Percentiles rank a stretch among this genome's conserved stretches.
phyloP scores from a whole-genome alignment of 2,329 filamentous ascomycete genomes.

The Lizonia empirigonia region DNA sequence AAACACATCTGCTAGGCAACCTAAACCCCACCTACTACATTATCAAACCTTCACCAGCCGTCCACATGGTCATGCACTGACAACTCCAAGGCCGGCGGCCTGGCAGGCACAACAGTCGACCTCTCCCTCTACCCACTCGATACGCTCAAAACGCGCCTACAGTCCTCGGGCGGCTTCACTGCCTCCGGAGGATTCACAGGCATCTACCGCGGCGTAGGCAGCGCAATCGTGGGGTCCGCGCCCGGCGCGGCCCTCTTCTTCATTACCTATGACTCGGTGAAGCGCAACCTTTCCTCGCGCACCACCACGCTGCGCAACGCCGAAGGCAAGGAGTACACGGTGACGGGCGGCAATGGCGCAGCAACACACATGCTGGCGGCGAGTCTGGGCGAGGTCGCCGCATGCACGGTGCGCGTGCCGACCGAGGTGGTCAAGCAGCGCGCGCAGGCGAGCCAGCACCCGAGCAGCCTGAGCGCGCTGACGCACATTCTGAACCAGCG shows the following conservation, averaged over 20 bases:
- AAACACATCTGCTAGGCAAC: too few relatives aligned
- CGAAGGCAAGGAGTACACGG: slow-evolving; percentile 36
- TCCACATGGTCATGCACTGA: too few relatives aligned
- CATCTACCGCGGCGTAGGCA: slow-evolving; percentile 91
- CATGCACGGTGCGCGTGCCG: slow-evolving; percentile 89
- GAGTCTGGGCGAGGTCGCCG: slow-evolving; percentile 84
- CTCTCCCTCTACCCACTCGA: slow-evolving; percentile 96
- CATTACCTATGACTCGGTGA: slow-evolving; percentile 85
- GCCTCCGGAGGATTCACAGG: slow-evolving; percentile 85
- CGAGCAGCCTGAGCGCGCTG: slow-evolving; percentile 70
- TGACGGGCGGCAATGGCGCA: slow-evolving; percentile 34
- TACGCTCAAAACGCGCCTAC: slow-evolving; percentile 96
- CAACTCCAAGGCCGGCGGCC: slow-evolving; percentile 71
- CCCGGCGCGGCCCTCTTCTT: slow-evolving; percentile 97
- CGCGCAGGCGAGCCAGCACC: slow-evolving; percentile 84
- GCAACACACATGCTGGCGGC: slow-evolving; percentile 80
- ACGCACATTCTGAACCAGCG: slow-evolving; percentile 65
- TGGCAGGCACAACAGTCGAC: slow-evolving; percentile 95
- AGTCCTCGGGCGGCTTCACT: slow-evolving; percentile 79
- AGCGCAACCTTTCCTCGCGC: slow-evolving; percentile 33
- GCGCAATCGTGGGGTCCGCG: slow-evolving; percentile 86
- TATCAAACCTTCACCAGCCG: too few relatives aligned
- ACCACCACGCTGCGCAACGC: slow-evolving; percentile 27
- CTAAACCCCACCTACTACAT: too few relatives aligned
- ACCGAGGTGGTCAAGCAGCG: slow-evolving; percentile 98